Evolutionary conservation across 106 monocot genomes (phyloP), one percentile per base, ranked within the genome.

Genomic region (Cymbidium sinense): DNA sequence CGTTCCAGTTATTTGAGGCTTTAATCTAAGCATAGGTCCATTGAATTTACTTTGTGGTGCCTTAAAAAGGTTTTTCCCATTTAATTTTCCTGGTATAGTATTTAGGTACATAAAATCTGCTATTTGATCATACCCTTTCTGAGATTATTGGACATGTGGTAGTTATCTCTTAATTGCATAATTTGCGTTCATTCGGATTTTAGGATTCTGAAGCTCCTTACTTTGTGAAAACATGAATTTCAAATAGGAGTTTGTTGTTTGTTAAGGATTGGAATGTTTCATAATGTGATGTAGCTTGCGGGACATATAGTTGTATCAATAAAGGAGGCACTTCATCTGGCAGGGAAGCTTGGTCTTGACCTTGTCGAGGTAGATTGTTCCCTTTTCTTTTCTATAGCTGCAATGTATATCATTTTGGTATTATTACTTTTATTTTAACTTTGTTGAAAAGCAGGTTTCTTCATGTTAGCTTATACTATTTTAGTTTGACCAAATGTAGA

Each of bases 341-440:
- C 94, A 65, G 85, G 23, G 75, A 80, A 30, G 37, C 86, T 86
- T 34, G 77, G 86, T 61, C 76, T 95, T 72, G 94, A 95, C 84
- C 82, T 95, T 75, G 94, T 95, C 70, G 94, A 95, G 94, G 94
- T 95, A 84, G 39, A 41, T 41, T 62, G 1, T 44, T 71, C n/a
- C 5, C 37, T n/a, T 71, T 71, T 71, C 71, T 31, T 67, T 67
- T 67, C 33, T 67, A 33, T 67, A 67, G 31, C 67, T 67, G 67
- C 67, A 11, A 67, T 12, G 17, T 15, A 62, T 33, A n/a, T 5
- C 21, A 7, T 67, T 31, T 13, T 67, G 4, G 25, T 64, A 27
- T 29, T 11, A 31, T 67, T 67, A 33, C 15, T 58, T 55, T 55
- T 54, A 23, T 58, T 58, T 23, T 23, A 51, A n/a, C n/a, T n/a